Conservation (phyloP, 106 monocot species). For the Dendrobium chrysotoxum region DNA sequence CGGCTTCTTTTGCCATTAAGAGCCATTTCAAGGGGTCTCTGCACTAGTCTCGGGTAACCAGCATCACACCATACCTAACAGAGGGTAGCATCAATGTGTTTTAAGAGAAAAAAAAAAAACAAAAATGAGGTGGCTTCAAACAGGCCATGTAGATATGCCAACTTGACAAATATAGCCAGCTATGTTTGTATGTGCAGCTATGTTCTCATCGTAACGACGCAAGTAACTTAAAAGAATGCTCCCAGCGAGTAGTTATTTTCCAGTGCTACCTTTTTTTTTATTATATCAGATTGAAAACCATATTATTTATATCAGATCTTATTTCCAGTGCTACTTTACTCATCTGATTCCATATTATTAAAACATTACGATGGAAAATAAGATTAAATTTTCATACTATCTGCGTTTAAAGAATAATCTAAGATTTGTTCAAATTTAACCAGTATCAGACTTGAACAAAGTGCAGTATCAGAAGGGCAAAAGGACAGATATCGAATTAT, state of each 20-base stretch:
- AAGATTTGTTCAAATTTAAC: neutral
- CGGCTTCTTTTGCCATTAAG: conserved; percentile 65
- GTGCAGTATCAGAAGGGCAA: neutral
- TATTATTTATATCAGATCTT: too few relatives aligned
- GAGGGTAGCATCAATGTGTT: neutral
- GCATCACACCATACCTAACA: conserved; percentile 85
- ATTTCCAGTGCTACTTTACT: too few relatives aligned
- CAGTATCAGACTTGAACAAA: neutral
- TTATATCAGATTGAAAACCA: too few relatives aligned
- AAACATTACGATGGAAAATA: too few relatives aligned
- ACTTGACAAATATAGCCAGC: too few relatives aligned
- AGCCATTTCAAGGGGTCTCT: conserved; percentile 69
- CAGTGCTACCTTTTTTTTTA: neutral
- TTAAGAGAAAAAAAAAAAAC: neutral
- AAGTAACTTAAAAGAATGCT: too few relatives aligned
- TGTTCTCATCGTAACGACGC: too few relatives aligned
- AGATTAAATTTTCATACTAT: neutral
- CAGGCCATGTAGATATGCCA: too few relatives aligned
- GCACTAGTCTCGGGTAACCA: conserved; percentile 80
- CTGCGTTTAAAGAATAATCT: neutral
- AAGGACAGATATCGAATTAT: neutral
- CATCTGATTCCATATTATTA: neutral
- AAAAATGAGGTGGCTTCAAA: neutral
- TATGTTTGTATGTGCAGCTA: too few relatives aligned
- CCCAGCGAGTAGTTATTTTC: too few relatives aligned